Evolutionary conservation across 2,329 filamentous ascomycete genomes (phyloP), one percentile per base, ranked within the genome.

Genomic region (Aspergillus flavus): DNA sequence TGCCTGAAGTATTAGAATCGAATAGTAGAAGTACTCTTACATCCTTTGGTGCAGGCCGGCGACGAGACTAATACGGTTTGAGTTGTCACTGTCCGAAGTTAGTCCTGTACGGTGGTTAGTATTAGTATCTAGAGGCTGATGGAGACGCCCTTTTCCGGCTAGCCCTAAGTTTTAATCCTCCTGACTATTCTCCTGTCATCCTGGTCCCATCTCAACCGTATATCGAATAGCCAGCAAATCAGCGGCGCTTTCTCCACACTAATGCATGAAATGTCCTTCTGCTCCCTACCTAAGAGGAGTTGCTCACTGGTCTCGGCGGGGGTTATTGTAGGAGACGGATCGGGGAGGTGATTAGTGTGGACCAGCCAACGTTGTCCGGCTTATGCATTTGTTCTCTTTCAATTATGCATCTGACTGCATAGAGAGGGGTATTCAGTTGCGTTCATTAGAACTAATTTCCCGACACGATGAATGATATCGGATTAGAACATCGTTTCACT

Each of bases 251-350:
- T 39, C 32, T 30, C 41, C 52, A 55, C 62, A 64, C 67, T 67
- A 69, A 69, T 69, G 67, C 67, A 69, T 59, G 60, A 63, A 62
- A 69, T 66, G 50, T 57, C 53, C 34, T 32, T 36, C 14, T 54
- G 21, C n/a, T 55, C 16, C 19, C 28, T 26, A 45, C 39, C 21
- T n/a, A 34, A n/a, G 39, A 41, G 39, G 16, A 41, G 45, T 48
- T 26, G 10, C 16, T n/a, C 48, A 21, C n/a, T 30, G 26, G 48
- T 52, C 48, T 32, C 30, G 48, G 28, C 28, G 26, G 28, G 16
- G 45, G 41, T 23, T 45, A 4, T 21, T 45, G 41, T n/a, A 19
- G 19, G n/a, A 7, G 9, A 43, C 7, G 16, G 41, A n/a, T 21
- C 16, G n/a, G n/a, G 19, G 45, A 6, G 23, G 45, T 16, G 23